Conservation (phyloP, 176 grass and related monocot species). For the Triticum dicoccoides region DNA sequence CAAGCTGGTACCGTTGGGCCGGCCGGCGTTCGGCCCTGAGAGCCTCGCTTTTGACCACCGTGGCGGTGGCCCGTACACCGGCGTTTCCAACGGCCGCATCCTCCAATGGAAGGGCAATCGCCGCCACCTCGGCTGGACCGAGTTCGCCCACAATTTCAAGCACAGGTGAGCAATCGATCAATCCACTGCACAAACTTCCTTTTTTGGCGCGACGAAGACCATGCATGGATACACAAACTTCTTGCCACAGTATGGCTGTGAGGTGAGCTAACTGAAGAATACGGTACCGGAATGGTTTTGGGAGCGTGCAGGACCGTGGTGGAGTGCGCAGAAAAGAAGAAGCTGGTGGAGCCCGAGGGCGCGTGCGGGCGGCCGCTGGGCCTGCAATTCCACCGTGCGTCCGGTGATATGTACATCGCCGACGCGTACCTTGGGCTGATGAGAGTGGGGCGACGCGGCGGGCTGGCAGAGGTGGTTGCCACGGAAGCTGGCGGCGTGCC, state of each 20-base stretch:
- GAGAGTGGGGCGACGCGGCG: slow-evolving; percentile 53
- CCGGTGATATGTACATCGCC: slow-evolving; percentile 76
- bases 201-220: no score
- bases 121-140: slow-evolving; percentile 41
- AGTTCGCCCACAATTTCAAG: slow-evolving; percentile 68
- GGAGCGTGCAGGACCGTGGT: slow-evolving; percentile 21
- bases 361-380: slow-evolving; percentile 74
- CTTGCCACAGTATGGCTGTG: background rate
- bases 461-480: slow-evolving; percentile 44
- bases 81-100: slow-evolving; percentile 70
- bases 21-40: slow-evolving; percentile 64
- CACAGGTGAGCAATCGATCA: slow-evolving; percentile 12
- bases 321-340: slow-evolving; percentile 35
- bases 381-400: slow-evolving; percentile 63
- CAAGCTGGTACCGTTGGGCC: slow-evolving; percentile 33
- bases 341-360: slow-evolving; percentile 49
- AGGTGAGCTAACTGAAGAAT: background rate
- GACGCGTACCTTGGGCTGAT: slow-evolving; percentile 82
- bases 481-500: slow-evolving; percentile 55
- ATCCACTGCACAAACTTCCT: background rate
- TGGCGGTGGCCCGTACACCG: slow-evolving; percentile 75
- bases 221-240: no score
- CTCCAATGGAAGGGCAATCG: slow-evolving; percentile 51
- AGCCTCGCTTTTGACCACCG: slow-evolving; percentile 82
- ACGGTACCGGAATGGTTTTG: background rate